Percentiles rank a stretch among this genome's conserved stretches.
phyloP scores from a whole-genome alignment of 108 stramenopile species.

The Nitzschia inconspicua region DNA sequence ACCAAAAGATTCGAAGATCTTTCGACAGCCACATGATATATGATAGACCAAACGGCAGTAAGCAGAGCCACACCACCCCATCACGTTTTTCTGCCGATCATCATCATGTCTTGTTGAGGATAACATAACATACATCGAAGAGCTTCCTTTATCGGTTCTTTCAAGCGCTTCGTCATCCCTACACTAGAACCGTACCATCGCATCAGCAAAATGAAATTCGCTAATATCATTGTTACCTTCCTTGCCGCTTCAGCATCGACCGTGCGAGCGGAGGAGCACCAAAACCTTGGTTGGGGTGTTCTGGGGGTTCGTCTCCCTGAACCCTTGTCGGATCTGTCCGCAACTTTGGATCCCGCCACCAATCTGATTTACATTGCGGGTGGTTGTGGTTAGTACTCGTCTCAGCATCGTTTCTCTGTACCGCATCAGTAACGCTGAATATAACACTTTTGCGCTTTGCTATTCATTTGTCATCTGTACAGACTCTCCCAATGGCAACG shows the following conservation, averaged over 20 bases:
- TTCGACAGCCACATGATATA: too few relatives aligned
- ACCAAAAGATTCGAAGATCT: too few relatives aligned
- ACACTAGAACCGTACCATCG: background rate
- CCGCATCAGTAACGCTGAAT: background rate
- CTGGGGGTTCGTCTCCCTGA: conserved; percentile 17
- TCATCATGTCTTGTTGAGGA: too few relatives aligned
- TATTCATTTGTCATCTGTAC: background rate
- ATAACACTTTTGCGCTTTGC: background rate
- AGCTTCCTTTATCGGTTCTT: conserved; percentile 33
- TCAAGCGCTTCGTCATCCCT: conserved; percentile 28
- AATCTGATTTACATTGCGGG: conserved; percentile 44
- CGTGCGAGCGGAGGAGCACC: background rate
- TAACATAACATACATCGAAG: too few relatives aligned
- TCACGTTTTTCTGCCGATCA: too few relatives aligned
- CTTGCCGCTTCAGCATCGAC: background rate
- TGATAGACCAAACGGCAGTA: too few relatives aligned
- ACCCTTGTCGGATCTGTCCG: conserved; percentile 27
- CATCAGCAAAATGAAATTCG: background rate
- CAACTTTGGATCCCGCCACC: background rate
- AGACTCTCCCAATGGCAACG: conserved; percentile 31
- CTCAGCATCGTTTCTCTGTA: background rate
- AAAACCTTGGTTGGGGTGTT: conserved; percentile 1
- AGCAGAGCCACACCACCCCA: too few relatives aligned
- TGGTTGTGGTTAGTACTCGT: conserved; percentile 45
- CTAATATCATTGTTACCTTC: background rate